Evolutionary conservation across 805 yeast species (phyloP).

Genomic region (Pichia kluyveri): DNA sequence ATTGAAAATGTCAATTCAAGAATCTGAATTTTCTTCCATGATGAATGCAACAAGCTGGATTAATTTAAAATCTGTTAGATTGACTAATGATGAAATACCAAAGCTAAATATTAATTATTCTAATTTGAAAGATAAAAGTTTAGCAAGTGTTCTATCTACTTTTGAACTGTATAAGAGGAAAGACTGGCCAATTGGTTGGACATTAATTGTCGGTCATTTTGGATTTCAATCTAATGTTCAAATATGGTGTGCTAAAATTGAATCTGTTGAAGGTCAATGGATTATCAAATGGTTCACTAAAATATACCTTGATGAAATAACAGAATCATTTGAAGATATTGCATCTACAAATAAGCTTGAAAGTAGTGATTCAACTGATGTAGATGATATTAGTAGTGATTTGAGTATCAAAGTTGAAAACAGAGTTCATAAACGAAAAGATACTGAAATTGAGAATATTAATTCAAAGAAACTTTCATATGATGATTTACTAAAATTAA

Average conservation of each 20-base stretch:
- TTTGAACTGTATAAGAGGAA: conserved; percentile 35
- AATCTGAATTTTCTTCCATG: conserved; percentile 43
- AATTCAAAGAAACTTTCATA: conserved; percentile 12
- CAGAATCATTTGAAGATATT: neutral
- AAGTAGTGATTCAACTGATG: neutral
- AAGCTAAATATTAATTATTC: conserved; percentile 30
- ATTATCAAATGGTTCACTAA: conserved; percentile 41
- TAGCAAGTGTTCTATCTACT: conserved; percentile 16
- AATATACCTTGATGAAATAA: conserved; percentile 9
- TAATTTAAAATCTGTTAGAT: conserved; percentile 41
- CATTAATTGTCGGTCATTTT: conserved; percentile 32
- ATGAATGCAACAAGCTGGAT: conserved; percentile 66
- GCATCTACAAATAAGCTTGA: neutral
- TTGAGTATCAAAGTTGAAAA: too few species aligned
- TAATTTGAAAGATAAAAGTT: conserved; percentile 16
- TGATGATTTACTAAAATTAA: conserved; percentile 29
- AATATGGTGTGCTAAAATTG: conserved; percentile 48
- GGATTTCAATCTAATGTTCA: conserved; percentile 29
- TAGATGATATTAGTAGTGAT: neutral
- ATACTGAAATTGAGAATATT: neutral
- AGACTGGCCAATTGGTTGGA: conserved; percentile 53
- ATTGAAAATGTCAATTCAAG: conserved; percentile 40
- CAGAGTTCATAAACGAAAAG: neutral
- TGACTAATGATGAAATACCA: conserved; percentile 38
- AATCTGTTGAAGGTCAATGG: conserved; percentile 46